phyloP scores from a whole-genome alignment of 805 yeast species.

The Wickerhamomyces hampshirensis region DNA sequence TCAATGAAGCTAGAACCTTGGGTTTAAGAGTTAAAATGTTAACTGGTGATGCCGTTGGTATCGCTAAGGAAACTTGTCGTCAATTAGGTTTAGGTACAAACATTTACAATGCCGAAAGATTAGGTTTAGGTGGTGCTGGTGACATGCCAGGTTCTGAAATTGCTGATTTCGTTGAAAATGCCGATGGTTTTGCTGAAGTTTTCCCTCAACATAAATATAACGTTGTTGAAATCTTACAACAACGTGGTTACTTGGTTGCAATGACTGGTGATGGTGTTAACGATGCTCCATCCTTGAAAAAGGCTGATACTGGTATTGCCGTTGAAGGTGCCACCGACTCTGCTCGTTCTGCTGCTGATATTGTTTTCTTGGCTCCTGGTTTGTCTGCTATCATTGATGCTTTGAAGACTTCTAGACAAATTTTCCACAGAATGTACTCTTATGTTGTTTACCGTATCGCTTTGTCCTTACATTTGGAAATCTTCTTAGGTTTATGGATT shows the following conservation, averaged over 20 bases:
- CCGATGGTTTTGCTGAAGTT: slow-evolving; percentile 98
- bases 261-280: slow-evolving; percentile 99
- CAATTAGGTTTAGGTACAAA: slow-evolving; percentile 95
- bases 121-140: slow-evolving; percentile 91
- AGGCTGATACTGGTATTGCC: slow-evolving; percentile 96
- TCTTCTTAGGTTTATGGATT: slow-evolving; percentile 95
- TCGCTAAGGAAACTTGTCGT: slow-evolving; percentile 97
- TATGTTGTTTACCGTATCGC: slow-evolving; percentile 98
- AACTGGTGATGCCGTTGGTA: slow-evolving; percentile 99
- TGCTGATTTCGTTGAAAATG: slow-evolving; percentile 96
- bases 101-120: slow-evolving; percentile 94
- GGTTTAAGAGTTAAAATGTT: slow-evolving; percentile 97
- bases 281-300: slow-evolving; percentile 96
- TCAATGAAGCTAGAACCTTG: slow-evolving; percentile 81
- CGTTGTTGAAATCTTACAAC: slow-evolving; percentile 92
- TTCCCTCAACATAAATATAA: slow-evolving; percentile 97
- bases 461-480: slow-evolving; percentile 88
- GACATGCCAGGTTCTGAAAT: slow-evolving; percentile 96
- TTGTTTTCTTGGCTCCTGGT: slow-evolving; percentile 94
- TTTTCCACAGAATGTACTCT: slow-evolving; percentile 99
- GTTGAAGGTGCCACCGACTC: slow-evolving; percentile 98
- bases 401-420: slow-evolving; percentile 90
- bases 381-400: slow-evolving; percentile 92
- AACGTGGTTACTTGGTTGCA: slow-evolving; percentile 95
- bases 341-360: slow-evolving; percentile 95